Evolutionary conservation across 805 yeast genomes (phyloP), one percentile per base, ranked within the genome.

Genomic region (Candida saitoana): DNA sequence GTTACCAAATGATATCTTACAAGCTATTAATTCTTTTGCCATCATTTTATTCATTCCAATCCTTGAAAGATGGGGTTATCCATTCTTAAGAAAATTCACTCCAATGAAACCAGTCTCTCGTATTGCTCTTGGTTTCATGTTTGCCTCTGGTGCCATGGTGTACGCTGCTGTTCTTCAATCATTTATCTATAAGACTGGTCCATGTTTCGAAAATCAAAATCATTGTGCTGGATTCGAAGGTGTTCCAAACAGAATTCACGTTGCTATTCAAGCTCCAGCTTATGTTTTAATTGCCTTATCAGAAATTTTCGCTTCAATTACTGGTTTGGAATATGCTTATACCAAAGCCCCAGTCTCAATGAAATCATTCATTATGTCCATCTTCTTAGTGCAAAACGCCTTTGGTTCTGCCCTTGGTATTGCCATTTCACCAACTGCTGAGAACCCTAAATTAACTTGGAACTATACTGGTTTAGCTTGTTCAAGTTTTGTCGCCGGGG

Each of bases 301-400:
- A 14, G 95, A 86, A 63, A 84, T 85, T 49, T 76, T 86, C 51
- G 89, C 90, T 24, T 82, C 86, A 40, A 77, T 84, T 52, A 84
- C 93, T 17, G 93, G 91, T 52, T 75, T 83, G 51, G 93, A 86
- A 66, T 84, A 83, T 57, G 95, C 95, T 15, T 86, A 83, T 66
- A 80, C 89, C 19, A 82, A 85, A 67, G 91, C 93, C 4, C 93
- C 93, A 33, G 73, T 72, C 6, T 65, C 74, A 38, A 79, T 80
- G 85, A 79, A 78, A 60, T 75, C 84, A 12, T 75, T 80, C 56
- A 74, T 80, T 53, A 79, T 79, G 80, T 72, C 82, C 12, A 48
- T 80, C 39, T 84, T 81, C 69, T 70, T 86, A 55, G 65, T 85
- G 43, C 83, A 85, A 33, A 80, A 73, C 50, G 93, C 95, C n/a